A percentile compares a stretch with the other conserved stretches of the same genome.
Conservation (phyloP, 2,329 filamentous ascomycete species). For the Curvularia sp. region DNA sequence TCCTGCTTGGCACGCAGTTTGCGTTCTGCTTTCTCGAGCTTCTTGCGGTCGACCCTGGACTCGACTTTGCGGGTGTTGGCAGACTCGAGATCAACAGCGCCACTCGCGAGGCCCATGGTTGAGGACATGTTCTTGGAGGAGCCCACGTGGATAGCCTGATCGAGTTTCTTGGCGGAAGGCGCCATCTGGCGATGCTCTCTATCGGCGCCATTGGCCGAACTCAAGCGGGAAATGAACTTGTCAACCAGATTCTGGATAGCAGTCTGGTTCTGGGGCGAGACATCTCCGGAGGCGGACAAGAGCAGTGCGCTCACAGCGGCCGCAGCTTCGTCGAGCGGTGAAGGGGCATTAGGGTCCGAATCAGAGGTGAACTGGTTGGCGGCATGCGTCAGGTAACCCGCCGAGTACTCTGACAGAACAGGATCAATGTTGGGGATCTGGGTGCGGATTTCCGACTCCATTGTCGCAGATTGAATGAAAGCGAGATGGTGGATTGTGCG, state of each 20-base stretch:
- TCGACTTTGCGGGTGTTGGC: conserved; percentile 93
- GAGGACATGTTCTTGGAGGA: conserved; percentile 95
- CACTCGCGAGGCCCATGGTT: conserved; percentile 84
- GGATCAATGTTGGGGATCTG: conserved; percentile 88
- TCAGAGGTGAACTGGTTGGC: conserved; percentile 83
- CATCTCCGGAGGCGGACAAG: conserved; percentile 88
- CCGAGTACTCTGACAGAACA: conserved; percentile 88
- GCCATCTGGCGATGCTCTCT: conserved; percentile 73
- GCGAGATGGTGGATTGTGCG: conserved; percentile 20
- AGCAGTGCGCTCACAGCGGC: conserved; percentile 85
- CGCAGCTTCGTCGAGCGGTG: conserved; percentile 84
- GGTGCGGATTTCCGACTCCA: conserved; percentile 88
- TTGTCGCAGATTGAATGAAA: conserved; percentile 52
- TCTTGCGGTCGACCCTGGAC: conserved; percentile 97
- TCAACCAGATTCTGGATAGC: conserved; percentile 83
- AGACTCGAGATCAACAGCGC: conserved; percentile 89
- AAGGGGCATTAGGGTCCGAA: conserved; percentile 69
- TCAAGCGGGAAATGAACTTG: conserved; percentile 87
- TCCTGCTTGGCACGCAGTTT: conserved; percentile 99
- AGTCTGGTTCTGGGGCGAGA: conserved; percentile 73
- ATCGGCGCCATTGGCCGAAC: conserved; percentile 72
- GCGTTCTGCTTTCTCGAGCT: conserved; percentile 96
- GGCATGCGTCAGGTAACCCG: conserved; percentile 92
- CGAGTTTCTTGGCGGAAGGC: conserved; percentile 81
- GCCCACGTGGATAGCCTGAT: conserved; percentile 94